Conservation (phyloP, 1,284 basidiomycete species). For the Cystobasidium pallidum region DNA sequence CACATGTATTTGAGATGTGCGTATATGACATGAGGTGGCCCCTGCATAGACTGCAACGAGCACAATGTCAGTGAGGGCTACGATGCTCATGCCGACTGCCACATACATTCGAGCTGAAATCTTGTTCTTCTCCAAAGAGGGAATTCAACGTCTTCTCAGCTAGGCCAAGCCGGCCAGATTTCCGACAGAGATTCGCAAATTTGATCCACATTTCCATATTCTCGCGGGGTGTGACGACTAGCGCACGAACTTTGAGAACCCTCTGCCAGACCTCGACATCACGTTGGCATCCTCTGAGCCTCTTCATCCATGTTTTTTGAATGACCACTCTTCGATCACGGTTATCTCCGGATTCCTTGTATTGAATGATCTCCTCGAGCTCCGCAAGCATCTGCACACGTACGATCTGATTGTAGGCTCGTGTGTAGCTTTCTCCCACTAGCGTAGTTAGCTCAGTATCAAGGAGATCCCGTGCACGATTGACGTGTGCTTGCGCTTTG, state of each 20-base stretch:
- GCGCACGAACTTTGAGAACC: constrained; percentile 90
- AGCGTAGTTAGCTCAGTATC: constrained; percentile 91
- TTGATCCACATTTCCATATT: constrained; percentile 98
- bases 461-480: constrained; percentile 89
- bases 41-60: constrained; percentile 68
- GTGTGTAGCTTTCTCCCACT: constrained; percentile 92
- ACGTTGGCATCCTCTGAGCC: constrained; percentile 92
- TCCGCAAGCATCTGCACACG: constrained; percentile 98
- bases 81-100: not conserved
- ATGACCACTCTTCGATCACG: constrained; percentile 81
- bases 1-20: constrained; percentile 97
- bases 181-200: constrained; percentile 84
- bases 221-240: constrained; percentile 90
- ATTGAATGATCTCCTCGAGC: constrained; percentile 94
- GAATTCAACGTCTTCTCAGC: constrained; percentile 98
- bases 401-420: constrained; percentile 95
- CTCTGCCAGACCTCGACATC: constrained; percentile 99
- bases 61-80: constrained; percentile 35
- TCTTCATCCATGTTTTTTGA: constrained; percentile 91
- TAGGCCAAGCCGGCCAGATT: constrained; percentile 80
- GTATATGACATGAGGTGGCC: constrained; percentile 94
- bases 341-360: constrained; percentile 85
- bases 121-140: constrained; percentile 66
- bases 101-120: constrained; percentile 48
- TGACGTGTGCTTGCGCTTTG: constrained; percentile 86